Conservation (phyloP, 2,329 filamentous ascomycete species). For the Aspergillus fructus region DNA sequence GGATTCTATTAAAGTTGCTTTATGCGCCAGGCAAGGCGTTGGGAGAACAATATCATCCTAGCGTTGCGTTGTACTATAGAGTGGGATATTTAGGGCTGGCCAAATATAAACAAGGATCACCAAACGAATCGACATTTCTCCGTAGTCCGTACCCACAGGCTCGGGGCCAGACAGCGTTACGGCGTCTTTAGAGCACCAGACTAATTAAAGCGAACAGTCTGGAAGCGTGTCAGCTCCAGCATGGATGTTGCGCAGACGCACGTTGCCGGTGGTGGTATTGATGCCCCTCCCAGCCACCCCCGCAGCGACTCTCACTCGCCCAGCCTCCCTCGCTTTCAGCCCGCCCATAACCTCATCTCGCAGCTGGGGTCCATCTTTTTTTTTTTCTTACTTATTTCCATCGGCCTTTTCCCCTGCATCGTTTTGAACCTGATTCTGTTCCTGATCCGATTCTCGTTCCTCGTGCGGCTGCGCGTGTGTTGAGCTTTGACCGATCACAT, state of each 20-base stretch:
- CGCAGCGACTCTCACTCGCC: slow-evolving; percentile 26
- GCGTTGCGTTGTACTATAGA: slow-evolving; percentile 1
- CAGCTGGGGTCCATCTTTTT: slow-evolving; percentile 12
- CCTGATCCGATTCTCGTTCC: slow-evolving; percentile 4
- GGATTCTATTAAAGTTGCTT: not conserved
- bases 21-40: not conserved
- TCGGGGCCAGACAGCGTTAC: not conserved
- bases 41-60: not conserved
- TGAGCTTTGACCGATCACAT: not conserved
- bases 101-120: slow-evolving; percentile 1
- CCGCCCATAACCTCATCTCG: slow-evolving; percentile 2
- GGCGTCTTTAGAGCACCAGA: not conserved
- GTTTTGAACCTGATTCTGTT: not conserved
- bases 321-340: slow-evolving; percentile 28
- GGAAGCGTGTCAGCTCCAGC: not conserved
- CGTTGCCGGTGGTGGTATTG: not conserved
- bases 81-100: slow-evolving; percentile 5
- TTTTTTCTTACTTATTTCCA: slow-evolving; percentile 13
- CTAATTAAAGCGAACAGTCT: not conserved
- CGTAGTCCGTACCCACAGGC: not conserved
- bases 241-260: slow-evolving; percentile 4
- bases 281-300: slow-evolving; percentile 30
- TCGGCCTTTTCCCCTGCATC: slow-evolving; percentile 2
- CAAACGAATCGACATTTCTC: not conserved
- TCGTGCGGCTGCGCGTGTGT: slow-evolving; percentile 3